Base-by-base conservation (phyloP, 495 filamentous ascomycete genomes). In the Podospora conica region DNA sequence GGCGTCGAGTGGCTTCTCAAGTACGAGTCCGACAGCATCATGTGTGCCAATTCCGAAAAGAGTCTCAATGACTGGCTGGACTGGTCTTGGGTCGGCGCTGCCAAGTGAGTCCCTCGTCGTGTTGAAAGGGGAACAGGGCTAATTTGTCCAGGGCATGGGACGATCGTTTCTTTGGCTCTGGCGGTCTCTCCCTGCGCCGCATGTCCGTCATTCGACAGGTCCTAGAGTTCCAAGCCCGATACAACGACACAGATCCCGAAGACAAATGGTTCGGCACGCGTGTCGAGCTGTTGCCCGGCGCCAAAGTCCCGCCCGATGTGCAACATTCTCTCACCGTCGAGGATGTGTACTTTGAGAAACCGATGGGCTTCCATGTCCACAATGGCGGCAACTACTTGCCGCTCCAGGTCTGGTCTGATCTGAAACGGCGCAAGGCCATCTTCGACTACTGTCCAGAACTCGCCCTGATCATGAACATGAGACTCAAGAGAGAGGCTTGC, bases 391-490 rank as follows among this genome's bases (percentile, higher is more conserved):
- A 29, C 2, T 61, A 68, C 11, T 67, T 83, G 10, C 28, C 74
- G 11, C 74, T 73, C 23, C 70, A 58, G 12, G 79, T 83, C 7
- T 84, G 82, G 82, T 71, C 72, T 53, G 69, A 80, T 55, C 71
- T 64, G 1, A 55, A 24, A 12, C 70, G 75, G 48, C 66, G 82
- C 20, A 76, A 79, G 68, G 63, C 68, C 33, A 82, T 81, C 1
- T 80, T 81, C 64, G 70, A 75, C 7, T 83, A 83, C 69, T 83
- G 82, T 62, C 82, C 81, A 12, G 82, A 84, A 67, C 71, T 84
- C 2, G 77, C 72, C 60, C 71, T 83, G 74, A 80, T 82, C 53
- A 75, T 83, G 78, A 71, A 75, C 9, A 83, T 83, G 81, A 82
- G 78, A 68, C 68, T 84, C 4, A 80, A 80, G 70, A 69, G 74